phyloP scores from a whole-genome alignment of 192 early-diverging fungal species.

The Coemansia sp. region DNA sequence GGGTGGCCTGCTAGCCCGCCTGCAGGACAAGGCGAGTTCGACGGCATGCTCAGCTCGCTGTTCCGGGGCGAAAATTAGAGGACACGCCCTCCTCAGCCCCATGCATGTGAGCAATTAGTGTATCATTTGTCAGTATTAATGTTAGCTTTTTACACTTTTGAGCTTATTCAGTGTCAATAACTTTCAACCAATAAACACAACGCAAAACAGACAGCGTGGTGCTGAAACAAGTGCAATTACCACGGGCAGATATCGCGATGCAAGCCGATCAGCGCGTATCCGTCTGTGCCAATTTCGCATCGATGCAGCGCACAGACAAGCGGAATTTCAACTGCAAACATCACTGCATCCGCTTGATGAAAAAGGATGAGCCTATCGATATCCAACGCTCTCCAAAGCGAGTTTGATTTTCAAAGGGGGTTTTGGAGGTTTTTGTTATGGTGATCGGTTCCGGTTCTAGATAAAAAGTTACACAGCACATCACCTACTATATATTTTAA shows the following conservation, averaged over 20 bases:
- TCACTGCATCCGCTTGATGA: neutral
- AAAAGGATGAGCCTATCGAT: neutral
- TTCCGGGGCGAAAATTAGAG: slow-evolving; percentile 6
- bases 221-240: neutral
- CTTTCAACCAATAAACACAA: neutral
- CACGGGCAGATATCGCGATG: neutral
- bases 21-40: neutral
- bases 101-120: neutral
- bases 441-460: no score
- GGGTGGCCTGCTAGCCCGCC: slow-evolving; percentile 5
- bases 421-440: no score
- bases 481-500: no score
- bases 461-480: no score
- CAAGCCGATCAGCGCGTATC: neutral
- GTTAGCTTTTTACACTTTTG: neutral
- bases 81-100: neutral
- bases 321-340: neutral
- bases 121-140: neutral
- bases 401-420: no score
- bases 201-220: neutral
- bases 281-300: neutral
- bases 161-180: neutral
- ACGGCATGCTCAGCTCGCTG: slow-evolving; percentile 19
- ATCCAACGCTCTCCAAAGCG: neutral
- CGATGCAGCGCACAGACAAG: neutral